Percentiles rank a stretch among this genome's conserved stretches.
phyloP scores from a whole-genome alignment of 1,139 yeast genomes.

The Hansenula lynferdii region DNA sequence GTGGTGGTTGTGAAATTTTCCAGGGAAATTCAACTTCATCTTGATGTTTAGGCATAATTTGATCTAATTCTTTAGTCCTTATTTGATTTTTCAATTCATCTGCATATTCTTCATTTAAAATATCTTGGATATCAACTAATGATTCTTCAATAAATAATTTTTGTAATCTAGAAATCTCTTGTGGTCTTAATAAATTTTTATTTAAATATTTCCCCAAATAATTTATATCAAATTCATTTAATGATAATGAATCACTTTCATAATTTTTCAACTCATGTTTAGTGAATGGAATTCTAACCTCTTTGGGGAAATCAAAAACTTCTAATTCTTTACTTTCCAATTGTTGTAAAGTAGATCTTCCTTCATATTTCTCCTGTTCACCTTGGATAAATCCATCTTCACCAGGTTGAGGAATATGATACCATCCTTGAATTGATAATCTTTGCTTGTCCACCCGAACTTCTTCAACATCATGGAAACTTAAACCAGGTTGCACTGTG shows the following conservation, averaged over 20 bases:
- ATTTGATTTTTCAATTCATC: slow-evolving; percentile 40
- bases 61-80: slow-evolving; percentile 47
- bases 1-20: slow-evolving; percentile 93
- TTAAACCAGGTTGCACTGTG: slow-evolving; percentile 91
- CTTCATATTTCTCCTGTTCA: slow-evolving; percentile 73
- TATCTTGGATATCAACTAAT: slow-evolving; percentile 58
- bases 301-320: slow-evolving; percentile 79
- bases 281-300: slow-evolving; percentile 27
- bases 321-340: slow-evolving; percentile 71
- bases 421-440: slow-evolving; percentile 96
- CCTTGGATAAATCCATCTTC: slow-evolving; percentile 82
- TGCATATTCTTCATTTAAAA: slow-evolving; percentile 58
- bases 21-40: slow-evolving; percentile 66
- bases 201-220: slow-evolving; percentile 53
- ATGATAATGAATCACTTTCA: slow-evolving; percentile 15
- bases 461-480: slow-evolving; percentile 98
- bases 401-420: slow-evolving; percentile 92
- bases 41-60: slow-evolving; percentile 56
- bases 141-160: slow-evolving; percentile 61
- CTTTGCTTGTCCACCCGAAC: slow-evolving; percentile 88
- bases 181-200: slow-evolving; percentile 42
- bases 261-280: slow-evolving; percentile 23
- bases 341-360: slow-evolving; percentile 75
- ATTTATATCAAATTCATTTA: slow-evolving; percentile 35
- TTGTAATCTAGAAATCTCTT: slow-evolving; percentile 40